Percentiles rank a stretch among this genome's conserved stretches.
phyloP scores from a whole-genome alignment of 371 early-diverging fungal species.

The Rhizopus stolonifer region DNA sequence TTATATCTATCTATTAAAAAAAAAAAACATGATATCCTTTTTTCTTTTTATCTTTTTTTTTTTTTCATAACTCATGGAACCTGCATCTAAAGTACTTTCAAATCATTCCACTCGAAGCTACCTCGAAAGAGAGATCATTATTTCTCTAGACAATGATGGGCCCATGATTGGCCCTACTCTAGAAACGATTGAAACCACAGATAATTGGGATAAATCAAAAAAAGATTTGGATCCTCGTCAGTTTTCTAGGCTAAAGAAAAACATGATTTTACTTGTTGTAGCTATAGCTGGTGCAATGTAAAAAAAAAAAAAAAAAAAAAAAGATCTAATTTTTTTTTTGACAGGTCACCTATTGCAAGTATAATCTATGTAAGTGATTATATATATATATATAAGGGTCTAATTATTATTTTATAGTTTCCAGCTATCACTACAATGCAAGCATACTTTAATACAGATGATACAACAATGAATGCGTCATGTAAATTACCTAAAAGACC shows the following conservation, averaged over 20 bases:
- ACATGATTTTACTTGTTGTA: constrained; percentile 26
- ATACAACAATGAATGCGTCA: constrained; percentile 43
- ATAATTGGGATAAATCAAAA: constrained; percentile 7
- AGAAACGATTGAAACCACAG: constrained; percentile 13
- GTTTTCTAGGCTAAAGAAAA: constrained; percentile 23
- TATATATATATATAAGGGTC: neutral
- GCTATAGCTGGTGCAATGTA: constrained; percentile 32
- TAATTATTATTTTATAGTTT: constrained; percentile 19
- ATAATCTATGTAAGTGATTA: constrained; percentile 34
- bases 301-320: no score
- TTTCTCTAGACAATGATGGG: constrained; percentile 20
- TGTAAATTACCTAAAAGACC: no score
- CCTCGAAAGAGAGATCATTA: constrained; percentile 19
- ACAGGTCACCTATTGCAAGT: constrained; percentile 25
- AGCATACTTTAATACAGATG: constrained; percentile 33
- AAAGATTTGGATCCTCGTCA: constrained; percentile 13
- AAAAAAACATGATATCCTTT: neutral
- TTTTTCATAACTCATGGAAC: constrained; percentile 12
- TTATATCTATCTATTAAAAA: no score
- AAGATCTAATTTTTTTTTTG: constrained; percentile 1
- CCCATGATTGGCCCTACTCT: constrained; percentile 20
- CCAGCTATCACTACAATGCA: constrained; percentile 40
- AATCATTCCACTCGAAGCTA: constrained; percentile 23
- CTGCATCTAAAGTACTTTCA: constrained; percentile 11
- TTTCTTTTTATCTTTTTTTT: neutral